These are phyloP conservation scores for Primulina huaijiensis DNA, from an alignment of 257 asterid genomes.

Conservation along the genomic window DNA sequence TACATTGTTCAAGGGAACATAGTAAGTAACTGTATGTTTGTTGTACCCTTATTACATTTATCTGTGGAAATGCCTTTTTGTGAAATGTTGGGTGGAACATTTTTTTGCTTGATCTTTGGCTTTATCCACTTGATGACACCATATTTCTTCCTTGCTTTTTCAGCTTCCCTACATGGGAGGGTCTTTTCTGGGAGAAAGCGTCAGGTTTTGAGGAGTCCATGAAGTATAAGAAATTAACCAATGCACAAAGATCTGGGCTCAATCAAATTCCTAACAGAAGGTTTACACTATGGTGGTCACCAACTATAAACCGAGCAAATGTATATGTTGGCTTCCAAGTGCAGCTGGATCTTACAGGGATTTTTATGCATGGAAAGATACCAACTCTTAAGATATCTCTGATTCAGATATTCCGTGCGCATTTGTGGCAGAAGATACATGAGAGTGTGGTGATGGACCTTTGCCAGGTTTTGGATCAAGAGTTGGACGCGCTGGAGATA, in stretches of 20 bases:
- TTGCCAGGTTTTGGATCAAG: constrained; percentile 99
- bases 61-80: not conserved
- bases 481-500: constrained; percentile 91
- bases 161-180: constrained; percentile 99
- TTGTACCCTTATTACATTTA: not conserved
- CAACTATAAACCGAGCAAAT: constrained; percentile 94
- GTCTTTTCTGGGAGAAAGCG: constrained; percentile 99
- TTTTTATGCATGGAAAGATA: constrained; percentile 99
- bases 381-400: constrained; percentile 94
- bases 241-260: constrained; percentile 98
- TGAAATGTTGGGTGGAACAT: not conserved
- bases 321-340: constrained; percentile 99
- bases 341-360: constrained; percentile 97
- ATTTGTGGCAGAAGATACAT: constrained; percentile 98
- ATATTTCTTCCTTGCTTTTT: constrained; percentile 26
- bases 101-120: not conserved
- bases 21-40: constrained; percentile 51
- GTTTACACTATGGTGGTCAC: constrained; percentile 99
- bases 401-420: constrained; percentile 99
- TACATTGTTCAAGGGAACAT: constrained; percentile 94
- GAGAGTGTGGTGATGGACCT: constrained; percentile 99
- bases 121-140: not conserved
- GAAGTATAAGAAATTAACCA: constrained; percentile 96
- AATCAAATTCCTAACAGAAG: constrained; percentile 96
- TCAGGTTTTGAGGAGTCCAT: constrained; percentile 99